These are phyloP conservation scores for Colletotrichum neosansevieriae DNA, from an alignment of 2,329 filamentous ascomycete species.

Conservation along the genomic window DNA sequence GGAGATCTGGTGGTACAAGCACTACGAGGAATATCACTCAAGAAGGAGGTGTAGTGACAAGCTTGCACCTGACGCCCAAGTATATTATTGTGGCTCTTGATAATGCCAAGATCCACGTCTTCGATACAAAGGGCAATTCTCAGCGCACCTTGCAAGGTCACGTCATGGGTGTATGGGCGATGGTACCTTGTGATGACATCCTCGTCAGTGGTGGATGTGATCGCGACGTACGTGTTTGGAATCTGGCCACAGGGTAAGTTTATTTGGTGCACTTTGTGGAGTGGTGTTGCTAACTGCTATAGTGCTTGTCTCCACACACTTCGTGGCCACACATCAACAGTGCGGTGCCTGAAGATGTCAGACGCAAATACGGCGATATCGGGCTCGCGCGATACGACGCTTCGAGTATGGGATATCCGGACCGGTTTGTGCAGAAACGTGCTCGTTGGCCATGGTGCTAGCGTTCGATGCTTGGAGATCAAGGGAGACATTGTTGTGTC, in stretches of 20 bases:
- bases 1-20: conserved; percentile 90
- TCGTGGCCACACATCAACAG: conserved; percentile 95
- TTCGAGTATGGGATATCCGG: conserved; percentile 94
- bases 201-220: conserved; percentile 97
- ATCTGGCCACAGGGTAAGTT: conserved; percentile 88
- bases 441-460: conserved; percentile 93
- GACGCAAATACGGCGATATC: conserved; percentile 95
- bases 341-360: conserved; percentile 97
- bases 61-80: conserved; percentile 90
- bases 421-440: conserved; percentile 92
- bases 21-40: conserved; percentile 91
- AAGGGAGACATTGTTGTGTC: conserved; percentile 98
- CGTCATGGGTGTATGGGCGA: conserved; percentile 99
- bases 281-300: conserved; percentile 38
- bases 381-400: conserved; percentile 92
- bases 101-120: conserved; percentile 98
- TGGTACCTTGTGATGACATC: conserved; percentile 97
- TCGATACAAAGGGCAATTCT: conserved; percentile 89
- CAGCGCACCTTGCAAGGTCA: conserved; percentile 93
- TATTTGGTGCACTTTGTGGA: not conserved
- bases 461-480: conserved; percentile 94
- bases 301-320: conserved; percentile 84
- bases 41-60: conserved; percentile 96
- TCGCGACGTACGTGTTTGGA: conserved; percentile 96
- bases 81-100: conserved; percentile 98